Base-by-base conservation (phyloP, 179 eudicot species). In the Actinidia polygama region DNA sequence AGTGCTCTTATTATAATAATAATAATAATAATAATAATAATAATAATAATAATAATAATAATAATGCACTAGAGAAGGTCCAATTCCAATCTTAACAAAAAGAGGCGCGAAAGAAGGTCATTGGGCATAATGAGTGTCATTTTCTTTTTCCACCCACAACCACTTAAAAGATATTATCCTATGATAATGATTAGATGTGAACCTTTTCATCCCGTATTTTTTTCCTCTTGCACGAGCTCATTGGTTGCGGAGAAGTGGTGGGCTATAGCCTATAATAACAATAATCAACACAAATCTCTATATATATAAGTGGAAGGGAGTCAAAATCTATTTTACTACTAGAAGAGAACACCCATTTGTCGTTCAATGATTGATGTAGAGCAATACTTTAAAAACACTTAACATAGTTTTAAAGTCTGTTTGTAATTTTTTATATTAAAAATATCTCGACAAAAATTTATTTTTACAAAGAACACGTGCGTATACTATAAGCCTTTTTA, bases 161-260 rank as follows among this genome's bases (percentile, higher is more conserved):
- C 82, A 78, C 7, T 12, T 55, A 51, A 8, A 83, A 79, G 53
- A 78, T 75, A 47, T 74, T 78, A 83, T 79, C 82, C 75, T 50
- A 71, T 21, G 74, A 64, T 57, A 63, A 73, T 83, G 67, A 83
- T 83, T 79, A 79, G 79, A 84, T 44, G 75, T 66, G 36, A 51
- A 67, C 18, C 54, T 23, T 79, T 76, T 47, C 49, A 51, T 83
- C 53, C 40, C 78, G 73, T 85, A 4, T 66, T 47, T 78, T 75
- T 54, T 23, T 62, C 83, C 76, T 79, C 74, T 83, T 89, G 90
- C 92, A 89, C 92, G 89, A 89, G 89, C 86, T 87, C 84, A 54
- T 85, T 79, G 46, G 82, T 79, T 80, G 73, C 86, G 21, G 4
- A 80, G 73, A 82, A 44, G 67, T 64, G 75, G 75, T 76, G 75